Percentiles rank a stretch among this genome's conserved stretches.
Conservation (phyloP, 169 alveolate genomes). For the Hammondia hammondi region DNA sequence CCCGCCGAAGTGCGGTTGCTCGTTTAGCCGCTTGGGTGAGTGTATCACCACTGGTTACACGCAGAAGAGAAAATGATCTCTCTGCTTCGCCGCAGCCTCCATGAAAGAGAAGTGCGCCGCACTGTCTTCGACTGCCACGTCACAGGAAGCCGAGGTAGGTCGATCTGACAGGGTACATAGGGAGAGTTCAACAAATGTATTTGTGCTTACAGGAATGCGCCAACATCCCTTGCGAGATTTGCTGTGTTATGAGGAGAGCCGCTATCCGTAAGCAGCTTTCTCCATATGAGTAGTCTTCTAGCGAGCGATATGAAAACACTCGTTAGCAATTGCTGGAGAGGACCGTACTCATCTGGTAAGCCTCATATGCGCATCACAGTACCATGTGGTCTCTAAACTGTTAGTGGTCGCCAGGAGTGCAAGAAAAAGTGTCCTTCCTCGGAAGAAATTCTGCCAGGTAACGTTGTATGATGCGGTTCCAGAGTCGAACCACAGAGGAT, state of each 20-base stretch:
- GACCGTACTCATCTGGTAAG: conserved; percentile 33
- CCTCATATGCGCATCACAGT: not conserved
- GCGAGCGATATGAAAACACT: not conserved
- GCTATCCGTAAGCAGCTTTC: not conserved
- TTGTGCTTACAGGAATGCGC: not conserved
- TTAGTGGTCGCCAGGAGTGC: not conserved
- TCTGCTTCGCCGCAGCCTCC: not conserved
- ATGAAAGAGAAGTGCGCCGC: conserved; percentile 46
- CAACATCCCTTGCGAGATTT: conserved; percentile 25
- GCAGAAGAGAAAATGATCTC: not conserved
- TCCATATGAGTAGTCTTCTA: not conserved
- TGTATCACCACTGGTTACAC: not conserved
- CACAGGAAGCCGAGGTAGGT: not conserved
- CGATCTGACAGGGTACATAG: not conserved
- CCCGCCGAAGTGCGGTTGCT: conserved; percentile 36
- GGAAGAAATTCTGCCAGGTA: conserved; percentile 8
- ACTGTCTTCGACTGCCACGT: not conserved
- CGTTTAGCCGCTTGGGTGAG: conserved; percentile 24
- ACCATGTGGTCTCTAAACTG: not conserved
- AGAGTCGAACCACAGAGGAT: not conserved
- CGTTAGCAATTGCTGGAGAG: conserved; percentile 6
- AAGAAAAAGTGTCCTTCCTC: conserved; percentile 31
- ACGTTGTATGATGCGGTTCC: not conserved
- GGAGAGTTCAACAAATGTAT: not conserved
- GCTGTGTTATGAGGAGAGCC: conserved; percentile 4